A percentile compares a stretch with the other conserved stretches of the same genome.
These are phyloP conservation scores for Wallacemonas sp. DNA, from an alignment of 208 protist genomes.

Conservation along the genomic window DNA sequence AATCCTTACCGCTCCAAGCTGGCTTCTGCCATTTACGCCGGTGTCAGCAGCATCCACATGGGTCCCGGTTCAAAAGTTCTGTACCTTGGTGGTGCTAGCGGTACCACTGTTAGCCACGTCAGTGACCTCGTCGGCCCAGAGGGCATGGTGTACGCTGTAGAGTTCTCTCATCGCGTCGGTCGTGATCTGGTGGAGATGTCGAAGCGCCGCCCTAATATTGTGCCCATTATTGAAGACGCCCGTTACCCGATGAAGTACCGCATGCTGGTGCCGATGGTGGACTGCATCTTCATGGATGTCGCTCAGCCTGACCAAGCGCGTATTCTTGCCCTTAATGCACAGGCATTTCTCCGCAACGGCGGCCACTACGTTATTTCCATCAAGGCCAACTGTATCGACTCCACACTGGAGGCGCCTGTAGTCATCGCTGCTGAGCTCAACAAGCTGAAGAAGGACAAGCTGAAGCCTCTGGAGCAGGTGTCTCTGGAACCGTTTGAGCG, in stretches of 20 bases:
- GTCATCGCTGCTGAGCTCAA: conserved; percentile 98
- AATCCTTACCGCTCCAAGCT: conserved; percentile 99
- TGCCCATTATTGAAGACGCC: conserved; percentile 99
- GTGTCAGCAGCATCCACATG: conserved; percentile 99
- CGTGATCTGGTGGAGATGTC: conserved; percentile 99
- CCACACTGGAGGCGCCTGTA: conserved; percentile 95
- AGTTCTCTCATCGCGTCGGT: conserved; percentile 99
- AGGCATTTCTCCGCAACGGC: conserved; percentile 99
- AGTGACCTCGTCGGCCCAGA: conserved; percentile 99
- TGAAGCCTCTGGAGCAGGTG: conserved; percentile 98
- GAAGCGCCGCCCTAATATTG: conserved; percentile 99
- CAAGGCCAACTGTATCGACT: conserved; percentile 99
- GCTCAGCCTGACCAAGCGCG: conserved; percentile 99
- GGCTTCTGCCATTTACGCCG: conserved; percentile 97
- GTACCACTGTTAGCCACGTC: conserved; percentile 99
- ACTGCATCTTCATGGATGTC: conserved; percentile 99
- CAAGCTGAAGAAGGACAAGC: conserved; percentile 96
- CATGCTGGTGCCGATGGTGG: conserved; percentile 99
- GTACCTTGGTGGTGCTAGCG: conserved; percentile 99
- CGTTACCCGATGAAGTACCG: conserved; percentile 99
- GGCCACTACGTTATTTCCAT: conserved; percentile 99
- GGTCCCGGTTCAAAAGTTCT: conserved; percentile 98
- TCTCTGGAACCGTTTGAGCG: conserved; percentile 99
- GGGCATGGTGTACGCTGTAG: conserved; percentile 99
- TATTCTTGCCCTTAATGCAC: conserved; percentile 99